Conservation (phyloP, 2,329 filamentous ascomycete genomes). For the Neurospora crassa region DNA sequence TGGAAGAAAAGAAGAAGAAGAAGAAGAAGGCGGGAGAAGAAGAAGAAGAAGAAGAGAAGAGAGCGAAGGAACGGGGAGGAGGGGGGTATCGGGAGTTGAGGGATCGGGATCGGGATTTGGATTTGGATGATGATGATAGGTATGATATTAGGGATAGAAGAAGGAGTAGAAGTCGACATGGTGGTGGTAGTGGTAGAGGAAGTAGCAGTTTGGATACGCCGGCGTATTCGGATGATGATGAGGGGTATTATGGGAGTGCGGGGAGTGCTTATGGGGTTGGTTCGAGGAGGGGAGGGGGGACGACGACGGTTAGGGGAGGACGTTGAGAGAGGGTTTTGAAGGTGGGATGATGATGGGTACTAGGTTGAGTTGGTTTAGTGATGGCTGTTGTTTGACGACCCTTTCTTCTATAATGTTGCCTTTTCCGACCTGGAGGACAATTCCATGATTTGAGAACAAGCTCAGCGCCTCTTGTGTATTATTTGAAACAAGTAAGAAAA, state of each 20-base stretch:
- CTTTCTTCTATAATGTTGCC: neutral
- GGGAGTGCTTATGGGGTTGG: neutral
- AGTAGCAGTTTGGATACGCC: neutral
- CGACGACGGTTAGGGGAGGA: neutral
- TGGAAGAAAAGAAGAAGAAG: conserved; percentile 29
- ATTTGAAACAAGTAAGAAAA: neutral
- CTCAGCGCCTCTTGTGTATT: no score
- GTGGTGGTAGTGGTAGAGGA: neutral
- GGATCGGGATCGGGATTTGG: neutral
- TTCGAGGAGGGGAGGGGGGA: neutral
- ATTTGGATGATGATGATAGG: neutral
- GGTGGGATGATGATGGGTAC: neutral
- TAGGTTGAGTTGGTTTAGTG: neutral
- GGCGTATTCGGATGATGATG: neutral
- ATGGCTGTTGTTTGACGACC: neutral
- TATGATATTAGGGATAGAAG: neutral
- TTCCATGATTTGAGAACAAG: no score
- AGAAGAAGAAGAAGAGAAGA: conserved; percentile 22
- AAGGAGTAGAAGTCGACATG: neutral
- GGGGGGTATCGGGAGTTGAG: conserved; percentile 18
- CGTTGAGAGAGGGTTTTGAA: neutral
- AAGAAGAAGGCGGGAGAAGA: conserved; percentile 13
- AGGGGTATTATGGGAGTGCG: neutral
- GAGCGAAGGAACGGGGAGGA: conserved; percentile 25
- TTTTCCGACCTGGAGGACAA: no score